Base-by-base conservation (phyloP, 805 yeast species). In the Myxozyma nipponensis region DNA sequence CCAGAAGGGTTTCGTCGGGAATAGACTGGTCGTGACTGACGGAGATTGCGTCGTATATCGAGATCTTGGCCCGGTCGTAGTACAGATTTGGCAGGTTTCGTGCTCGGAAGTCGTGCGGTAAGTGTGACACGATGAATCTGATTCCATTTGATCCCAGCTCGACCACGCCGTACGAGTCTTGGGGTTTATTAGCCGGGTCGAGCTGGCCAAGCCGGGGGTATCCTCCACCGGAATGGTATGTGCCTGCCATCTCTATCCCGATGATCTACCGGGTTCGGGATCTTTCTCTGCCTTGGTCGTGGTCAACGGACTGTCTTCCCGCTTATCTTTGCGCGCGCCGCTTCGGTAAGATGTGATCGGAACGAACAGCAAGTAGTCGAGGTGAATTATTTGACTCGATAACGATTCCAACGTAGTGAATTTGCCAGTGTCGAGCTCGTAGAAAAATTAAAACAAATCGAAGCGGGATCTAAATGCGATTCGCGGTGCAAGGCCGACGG, bases 81-180 rank as follows among this genome's bases (percentile, higher is more conserved):
- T 80, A 84, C 9, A 84, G 81, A 63, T 87, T 82, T 0, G 93
- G 91, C 77, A 85, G 78, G 3, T 82, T 81, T 54, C 93, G 73
- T 1, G 87, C 86, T 64, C 82, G 85, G 54, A 77, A 82, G 1
- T 83, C 72, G 2, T 84, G 83, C 19, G 39, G 22, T 43, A 78
- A 74, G 1, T 88, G 82, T 17, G 87, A 79, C 37, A 84, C 83
- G 38, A 86, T 78, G 62, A 85, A 83, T 46, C 90, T 70, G 41
- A 84, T 76, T 35, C 87, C 90, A 62, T 83, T 82, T 18, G 90
- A 81, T 6, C 90, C 91, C 19, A 85, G 82, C 64, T 85, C 90
- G 2, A 83, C 88, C 41, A 84, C 78, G 6, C 83, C 88, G 41
- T 56, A 40, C 21, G 62, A 49, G 36, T 35, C 21, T 18, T 10